These are phyloP conservation scores for Leccinum idahoense DNA, from an alignment of 1,284 basidiomycete species.

Conservation along the genomic window DNA sequence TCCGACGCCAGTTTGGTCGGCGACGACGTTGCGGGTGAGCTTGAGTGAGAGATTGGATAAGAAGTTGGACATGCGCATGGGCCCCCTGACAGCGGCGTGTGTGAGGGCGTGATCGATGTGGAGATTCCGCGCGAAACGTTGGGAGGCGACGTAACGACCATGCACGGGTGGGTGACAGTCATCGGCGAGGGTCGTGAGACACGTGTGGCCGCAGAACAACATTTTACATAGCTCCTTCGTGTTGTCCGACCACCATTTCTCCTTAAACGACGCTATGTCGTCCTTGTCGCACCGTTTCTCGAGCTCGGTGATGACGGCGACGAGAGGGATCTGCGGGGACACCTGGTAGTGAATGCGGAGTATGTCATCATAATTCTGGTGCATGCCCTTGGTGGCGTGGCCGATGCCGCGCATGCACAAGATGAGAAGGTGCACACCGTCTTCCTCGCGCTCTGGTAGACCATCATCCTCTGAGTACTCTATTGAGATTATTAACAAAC, in stretches of 20 bases:
- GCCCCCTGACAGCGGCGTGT: not conserved
- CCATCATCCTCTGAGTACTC: no score
- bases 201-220: conserved; percentile 18
- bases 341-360: conserved; percentile 19
- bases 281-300: conserved; percentile 17
- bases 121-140: conserved; percentile 17
- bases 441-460: conserved; percentile 1
- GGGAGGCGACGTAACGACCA: conserved; percentile 17
- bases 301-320: conserved; percentile 27
- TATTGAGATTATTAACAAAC: no score
- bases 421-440: conserved; percentile 28
- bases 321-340: conserved; percentile 18
- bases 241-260: conserved; percentile 20
- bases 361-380: conserved; percentile 20
- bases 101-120: conserved; percentile 22
- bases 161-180: conserved; percentile 16
- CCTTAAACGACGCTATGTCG: conserved; percentile 18
- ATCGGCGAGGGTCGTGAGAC: conserved; percentile 22
- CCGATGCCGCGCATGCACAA: conserved; percentile 25
- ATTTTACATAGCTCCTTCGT: conserved; percentile 7
- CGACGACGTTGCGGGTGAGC: conserved; percentile 21
- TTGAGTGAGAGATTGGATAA: conserved; percentile 14
- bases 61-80: not conserved
- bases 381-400: conserved; percentile 19
- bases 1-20: conserved; percentile 25